phyloP scores from a whole-genome alignment of 2,329 filamentous ascomycete genomes.

The Microsporum canis region DNA sequence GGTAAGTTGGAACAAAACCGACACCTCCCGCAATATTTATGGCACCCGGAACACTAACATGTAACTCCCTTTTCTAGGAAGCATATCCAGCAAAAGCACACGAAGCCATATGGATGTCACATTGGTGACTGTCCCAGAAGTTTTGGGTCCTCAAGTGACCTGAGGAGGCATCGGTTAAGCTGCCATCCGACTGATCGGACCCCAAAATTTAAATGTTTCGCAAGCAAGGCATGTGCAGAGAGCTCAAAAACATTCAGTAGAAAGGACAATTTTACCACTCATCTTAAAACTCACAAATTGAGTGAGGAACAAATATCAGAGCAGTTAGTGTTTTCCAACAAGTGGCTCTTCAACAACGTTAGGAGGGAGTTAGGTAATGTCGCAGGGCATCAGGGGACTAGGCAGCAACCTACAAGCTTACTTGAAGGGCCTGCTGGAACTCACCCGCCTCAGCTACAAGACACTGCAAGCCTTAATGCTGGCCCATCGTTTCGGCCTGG shows the following conservation, averaged over 20 bases:
- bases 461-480: background rate
- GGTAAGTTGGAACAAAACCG: background rate
- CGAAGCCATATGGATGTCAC: background rate
- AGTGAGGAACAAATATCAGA: background rate
- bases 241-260: conserved; percentile 65
- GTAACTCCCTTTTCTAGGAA: conserved; percentile 47
- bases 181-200: conserved; percentile 31
- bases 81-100: conserved; percentile 40
- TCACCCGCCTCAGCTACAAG: background rate
- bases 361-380: background rate
- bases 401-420: background rate
- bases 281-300: conserved; percentile 40
- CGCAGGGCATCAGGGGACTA: background rate
- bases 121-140: conserved; percentile 31
- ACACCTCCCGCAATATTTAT: background rate
- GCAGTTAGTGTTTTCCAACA: background rate
- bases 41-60: background rate
- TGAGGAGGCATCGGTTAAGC: conserved; percentile 52
- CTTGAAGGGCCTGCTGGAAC: background rate
- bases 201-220: conserved; percentile 49
- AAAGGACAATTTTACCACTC: conserved; percentile 75
- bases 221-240: conserved; percentile 42
- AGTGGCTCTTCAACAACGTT: background rate
- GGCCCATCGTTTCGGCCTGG: background rate
- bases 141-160: conserved; percentile 71